Evolutionary conservation across 2,329 filamentous ascomycete genomes (phyloP).

Genomic region (Dissoconium aciculare): DNA sequence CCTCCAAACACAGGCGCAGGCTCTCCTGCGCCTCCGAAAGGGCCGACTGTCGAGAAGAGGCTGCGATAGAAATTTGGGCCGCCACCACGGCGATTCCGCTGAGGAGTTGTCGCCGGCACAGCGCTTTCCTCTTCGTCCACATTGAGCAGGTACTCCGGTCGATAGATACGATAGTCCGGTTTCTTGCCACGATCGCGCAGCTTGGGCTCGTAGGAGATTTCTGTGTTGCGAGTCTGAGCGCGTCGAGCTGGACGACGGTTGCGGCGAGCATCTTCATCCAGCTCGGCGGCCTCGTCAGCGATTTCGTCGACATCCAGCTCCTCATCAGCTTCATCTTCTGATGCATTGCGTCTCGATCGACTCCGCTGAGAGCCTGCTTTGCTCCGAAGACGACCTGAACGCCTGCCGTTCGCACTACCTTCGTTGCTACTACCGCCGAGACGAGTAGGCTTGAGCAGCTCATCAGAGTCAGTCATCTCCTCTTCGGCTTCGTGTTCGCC

Average conservation of each 20-base stretch:
- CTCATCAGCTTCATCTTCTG: slow-evolving; percentile 33
- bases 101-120: slow-evolving; percentile 40
- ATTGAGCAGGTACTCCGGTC: slow-evolving; percentile 53
- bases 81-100: slow-evolving; percentile 46
- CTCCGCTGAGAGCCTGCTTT: slow-evolving; percentile 32
- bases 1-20: slow-evolving; percentile 57
- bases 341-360: slow-evolving; percentile 30
- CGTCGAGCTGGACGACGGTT: slow-evolving; percentile 24
- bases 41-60: slow-evolving; percentile 78
- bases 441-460: slow-evolving; percentile 28
- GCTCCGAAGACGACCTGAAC: slow-evolving; percentile 35
- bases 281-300: slow-evolving; percentile 44
- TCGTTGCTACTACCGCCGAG: slow-evolving; percentile 34
- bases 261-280: slow-evolving; percentile 37
- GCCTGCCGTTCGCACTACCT: slow-evolving; percentile 28
- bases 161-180: slow-evolving; percentile 76
- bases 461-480: slow-evolving; percentile 35
- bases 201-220: slow-evolving; percentile 31
- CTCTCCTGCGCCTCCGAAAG: slow-evolving; percentile 76
- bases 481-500: slow-evolving; percentile 41
- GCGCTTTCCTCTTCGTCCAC: slow-evolving; percentile 63
- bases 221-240: slow-evolving; percentile 11
- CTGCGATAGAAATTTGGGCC: slow-evolving; percentile 55
- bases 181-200: slow-evolving; percentile 49
- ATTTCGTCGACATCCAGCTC: slow-evolving; percentile 32